Evolutionary conservation across 2,329 filamentous ascomycete genomes (phyloP), one percentile per base, ranked within the genome.

Genomic region (Trichoderma simmonsii): DNA sequence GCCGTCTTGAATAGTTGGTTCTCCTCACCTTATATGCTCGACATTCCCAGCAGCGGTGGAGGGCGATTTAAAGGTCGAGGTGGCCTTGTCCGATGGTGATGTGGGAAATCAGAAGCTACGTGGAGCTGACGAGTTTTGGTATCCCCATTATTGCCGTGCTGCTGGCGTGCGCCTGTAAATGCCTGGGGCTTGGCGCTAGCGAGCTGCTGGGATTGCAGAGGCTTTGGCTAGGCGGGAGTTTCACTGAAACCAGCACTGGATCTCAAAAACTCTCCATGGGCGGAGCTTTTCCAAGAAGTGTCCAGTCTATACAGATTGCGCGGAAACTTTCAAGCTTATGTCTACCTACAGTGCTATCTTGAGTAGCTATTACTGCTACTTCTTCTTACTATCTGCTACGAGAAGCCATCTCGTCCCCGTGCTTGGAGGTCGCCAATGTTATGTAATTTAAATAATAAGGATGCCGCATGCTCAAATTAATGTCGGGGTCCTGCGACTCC

Each of bases 81-180:
- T 54, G 48, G n/a, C n/a, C 21, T 51, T 51, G 43, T 6, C 24
- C 43, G 63, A 54, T 21, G 64, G 39, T 65, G 65, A 34, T 56
- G 66, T 64, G 71, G 36, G 39, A 36, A 36, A 43, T 64, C 66
- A 69, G 39, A 61, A 34, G 62, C 59, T 60, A 71, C 69, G 69
- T 71, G 69, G 62, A 61, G 26, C 69, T 71, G 61, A 60, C 30
- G 67, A 70, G 57, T 62, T 70, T 70, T 70, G 61, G 39, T 9
- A 12, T 26, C 65, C 43, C 68, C 68, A 48, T 48, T 69, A 34
- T 61, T 69, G 11, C 66, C 66, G 36, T 24, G 28, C 5, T 26
- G 61, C 24, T 11, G 18, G 12, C n/a, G 28, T 26, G 56, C 54
- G 56, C 66, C 65, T 60, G 51, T 43, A 51, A 51, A 54, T 69